Evolutionary conservation across 495 filamentous ascomycete species (phyloP), one percentile per base, ranked within the genome.

Genomic region (Friedmanniomyces simplex): DNA sequence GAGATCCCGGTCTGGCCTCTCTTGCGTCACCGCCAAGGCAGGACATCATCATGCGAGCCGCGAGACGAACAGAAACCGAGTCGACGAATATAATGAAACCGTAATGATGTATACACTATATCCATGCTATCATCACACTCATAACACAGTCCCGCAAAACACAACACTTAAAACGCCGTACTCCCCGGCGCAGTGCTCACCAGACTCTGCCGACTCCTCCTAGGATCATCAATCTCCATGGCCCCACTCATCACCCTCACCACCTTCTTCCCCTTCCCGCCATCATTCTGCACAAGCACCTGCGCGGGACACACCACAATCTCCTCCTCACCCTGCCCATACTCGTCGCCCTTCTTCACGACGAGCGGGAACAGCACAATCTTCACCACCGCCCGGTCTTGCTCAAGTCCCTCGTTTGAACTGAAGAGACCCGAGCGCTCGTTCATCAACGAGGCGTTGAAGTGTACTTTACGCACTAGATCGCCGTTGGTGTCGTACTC

Each of bases 401-500:
- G 73, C 70, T 96, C 87, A 21, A 96, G 79, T 22, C 88, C 84
- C 25, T 89, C 84, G 60, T 91, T 89, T 2, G 60, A 57, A 22
- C 70, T 75, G 2, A 77, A 77, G 46, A 82, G 79, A 22, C 85
- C 84, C 32, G 81, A 85, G 24, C 89, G 85, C 73, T 96, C 93
- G 64, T 95, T 91, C 93, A 98, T 98, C 48, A 91, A 75, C 10
- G 81, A 76, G 0, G 91, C 86, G 67, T 91, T 94, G 81, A 97
- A 98, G 52, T 74, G 74, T 16, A 95, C 84, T 45, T 89, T 86
- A 39, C 84, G 86, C 32, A 78, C 77, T 18, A 97, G 80, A 63
- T 96, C 91, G 63, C 93, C 93, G 59, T 89, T 85, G 60, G 83
- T 85, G 71, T 97, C 91, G 73, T 93, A 97, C 65, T 95, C 89